Base-by-base conservation (phyloP, 1,284 basidiomycete species). In the Tylopilus microsporus region DNA sequence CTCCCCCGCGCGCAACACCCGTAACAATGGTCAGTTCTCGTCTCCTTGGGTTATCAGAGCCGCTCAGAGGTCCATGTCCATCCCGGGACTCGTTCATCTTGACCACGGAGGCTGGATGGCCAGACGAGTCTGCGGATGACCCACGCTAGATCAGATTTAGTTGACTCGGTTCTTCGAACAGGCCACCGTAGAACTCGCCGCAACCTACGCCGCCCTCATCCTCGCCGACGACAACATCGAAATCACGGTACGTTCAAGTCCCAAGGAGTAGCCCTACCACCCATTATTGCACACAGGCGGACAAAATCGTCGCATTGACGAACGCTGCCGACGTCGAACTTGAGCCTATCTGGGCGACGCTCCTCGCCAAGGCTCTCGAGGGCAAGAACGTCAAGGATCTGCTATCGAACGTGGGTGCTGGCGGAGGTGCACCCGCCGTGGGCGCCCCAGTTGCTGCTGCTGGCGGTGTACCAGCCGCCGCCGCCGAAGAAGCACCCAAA, bases 301-400 rank as follows among this genome's bases (percentile, higher is more conserved):
- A 98, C 74, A 98, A 97, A 82, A 92, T 98, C 75, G 65, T 82
- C 69, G 80, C 92, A 58, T 77, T 98, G 72, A 92, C 91, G 69
- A 75, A 74, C 59, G 94, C 93, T 57, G 96, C 96, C 60, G 79
- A 80, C 63, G 82, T 92, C 62, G 94, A 98, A 55, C 74, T 98
- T 63, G 97, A 99, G 80, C 85, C 94, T 64, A 99, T 99, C 82
- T 99, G 96, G 96, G 94, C 95, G 62, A 79, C 87, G 52, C 89
- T 99, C 69, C 89, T 99, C 72, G 90, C 96, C 68, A 99, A 98
- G 79, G 95, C 96, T 43, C 87, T 99, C 57, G 95, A 97, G 80
- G 95, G 95, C 70, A 98, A 97, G 85, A 87, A 98, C 78, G 83
- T 98, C 72, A 98, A 94, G 80, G 94, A 96, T 56, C 82, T 99